Evolutionary conservation across 306 rosid genomes (phyloP), one percentile per base, ranked within the genome.

Genomic region (Begonia loranthoides): DNA sequence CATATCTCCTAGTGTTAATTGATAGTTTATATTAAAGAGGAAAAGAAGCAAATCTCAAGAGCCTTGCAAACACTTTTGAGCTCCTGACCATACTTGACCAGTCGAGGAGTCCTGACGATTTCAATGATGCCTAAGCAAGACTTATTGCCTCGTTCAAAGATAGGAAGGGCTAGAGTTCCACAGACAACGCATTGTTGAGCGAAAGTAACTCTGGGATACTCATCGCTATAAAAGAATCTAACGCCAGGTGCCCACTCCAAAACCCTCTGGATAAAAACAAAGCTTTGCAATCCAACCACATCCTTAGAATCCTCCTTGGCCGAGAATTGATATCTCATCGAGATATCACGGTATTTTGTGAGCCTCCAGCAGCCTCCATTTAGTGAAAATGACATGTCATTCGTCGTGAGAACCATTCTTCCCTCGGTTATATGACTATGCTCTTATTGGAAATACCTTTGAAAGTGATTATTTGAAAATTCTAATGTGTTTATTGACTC

Each of bases 81-180:
- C 15, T 78, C 67, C 0, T 69, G 79, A 15, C 54, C 70, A 47
- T 66, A 64, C 40, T 69, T 56, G 67, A 64, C 21, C 54, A 34
- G 66, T 21, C 58, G 78, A 17, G 57, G 47, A 13, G 73, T 34
- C 17, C 55, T 71, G 2, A 57, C 16, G 61, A 82, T 52, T 56
- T 78, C 80, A 8, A 75, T 52, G 16, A 75, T 76, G 41, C 82
- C 90, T 2, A 75, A 72, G 51, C 85, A 78, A 14, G 76, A 62
- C 1, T 59, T 65, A 4, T 45, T 70, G 8, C 80, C 76, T 40
- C 68, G 54, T 46, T 78, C 74, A 4, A 81, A 75, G 0, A 78
- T 69, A 0, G 90, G 90, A 48, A 81, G 68, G 9, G 80, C 78
- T 7, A 78, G 22, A 21, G 76, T 69, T 16, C 80, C 82, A 1